A percentile compares a stretch with the other conserved stretches of the same genome.
Evolutionary conservation across 805 yeast genomes (phyloP).

Genomic region (Candida lessepsii): DNA sequence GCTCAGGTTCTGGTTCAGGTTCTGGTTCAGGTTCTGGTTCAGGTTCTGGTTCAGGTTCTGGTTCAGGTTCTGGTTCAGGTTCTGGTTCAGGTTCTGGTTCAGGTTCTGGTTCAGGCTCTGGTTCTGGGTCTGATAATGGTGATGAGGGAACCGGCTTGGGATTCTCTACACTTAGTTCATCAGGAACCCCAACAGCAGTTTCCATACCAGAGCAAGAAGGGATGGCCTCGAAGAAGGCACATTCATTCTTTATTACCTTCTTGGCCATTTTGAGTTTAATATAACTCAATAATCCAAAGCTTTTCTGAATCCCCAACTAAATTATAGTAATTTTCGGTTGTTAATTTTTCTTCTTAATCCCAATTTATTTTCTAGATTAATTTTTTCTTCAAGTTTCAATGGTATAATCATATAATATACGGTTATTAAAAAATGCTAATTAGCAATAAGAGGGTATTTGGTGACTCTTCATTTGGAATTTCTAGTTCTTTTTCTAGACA

Average conservation of each 20-base stretch:
- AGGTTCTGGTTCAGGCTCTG: not conserved
- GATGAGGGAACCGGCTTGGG: not conserved
- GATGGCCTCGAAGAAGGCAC: not conserved
- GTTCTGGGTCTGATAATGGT: not conserved
- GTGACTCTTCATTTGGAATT: no score
- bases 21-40: not conserved
- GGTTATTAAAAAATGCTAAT: no score
- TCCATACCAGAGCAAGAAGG: not conserved
- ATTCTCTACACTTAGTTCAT: not conserved
- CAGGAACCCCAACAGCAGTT: not conserved
- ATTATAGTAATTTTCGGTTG: no score
- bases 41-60: not conserved
- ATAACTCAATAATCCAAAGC: not conserved
- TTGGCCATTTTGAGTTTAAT: not conserved
- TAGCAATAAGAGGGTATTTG: no score
- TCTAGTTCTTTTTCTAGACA: no score
- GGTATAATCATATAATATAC: no score
- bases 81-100: conserved; percentile 2
- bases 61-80: conserved; percentile 3
- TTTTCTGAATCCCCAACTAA: no score
- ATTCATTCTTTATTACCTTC: not conserved
- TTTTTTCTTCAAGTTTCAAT: no score
- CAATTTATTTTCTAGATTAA: no score
- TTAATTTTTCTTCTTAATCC: no score
- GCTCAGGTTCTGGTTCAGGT: not conserved